These are phyloP conservation scores for Fusarium virguliforme DNA, from an alignment of 2,329 filamentous ascomycete species.

Conservation along the genomic window DNA sequence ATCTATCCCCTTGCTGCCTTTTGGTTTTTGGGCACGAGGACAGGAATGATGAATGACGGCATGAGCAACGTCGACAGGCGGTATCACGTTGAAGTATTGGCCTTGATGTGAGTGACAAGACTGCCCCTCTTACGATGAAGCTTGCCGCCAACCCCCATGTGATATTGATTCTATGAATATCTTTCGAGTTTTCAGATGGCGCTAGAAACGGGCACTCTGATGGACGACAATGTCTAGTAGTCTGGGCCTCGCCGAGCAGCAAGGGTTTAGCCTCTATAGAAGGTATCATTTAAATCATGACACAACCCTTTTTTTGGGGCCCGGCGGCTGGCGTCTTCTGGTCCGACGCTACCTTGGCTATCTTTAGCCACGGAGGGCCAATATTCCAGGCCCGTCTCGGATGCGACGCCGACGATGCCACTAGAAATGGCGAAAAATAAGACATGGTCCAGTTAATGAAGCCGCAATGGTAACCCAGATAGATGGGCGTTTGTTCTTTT, in stretches of 20 bases:
- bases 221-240: slow-evolving; percentile 1
- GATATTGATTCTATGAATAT: slow-evolving; percentile 7
- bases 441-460: no score
- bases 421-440: slow-evolving; percentile 14
- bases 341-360: slow-evolving; percentile 19
- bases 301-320: background rate
- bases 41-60: slow-evolving; percentile 7
- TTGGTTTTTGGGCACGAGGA: background rate
- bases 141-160: background rate
- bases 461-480: no score
- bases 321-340: background rate
- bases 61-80: background rate
- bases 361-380: slow-evolving; percentile 34
- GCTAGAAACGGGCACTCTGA: background rate
- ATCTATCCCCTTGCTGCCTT: background rate
- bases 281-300: background rate
- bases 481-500: no score
- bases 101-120: background rate
- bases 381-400: slow-evolving; percentile 16
- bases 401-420: slow-evolving; percentile 17
- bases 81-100: background rate
- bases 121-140: background rate
- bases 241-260: background rate
- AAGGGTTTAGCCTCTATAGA: slow-evolving; percentile 5
- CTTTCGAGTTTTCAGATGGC: background rate